Evolutionary conservation across 352 stramenopile species (phyloP).

Genomic region (Phytophthora tentaculata): DNA sequence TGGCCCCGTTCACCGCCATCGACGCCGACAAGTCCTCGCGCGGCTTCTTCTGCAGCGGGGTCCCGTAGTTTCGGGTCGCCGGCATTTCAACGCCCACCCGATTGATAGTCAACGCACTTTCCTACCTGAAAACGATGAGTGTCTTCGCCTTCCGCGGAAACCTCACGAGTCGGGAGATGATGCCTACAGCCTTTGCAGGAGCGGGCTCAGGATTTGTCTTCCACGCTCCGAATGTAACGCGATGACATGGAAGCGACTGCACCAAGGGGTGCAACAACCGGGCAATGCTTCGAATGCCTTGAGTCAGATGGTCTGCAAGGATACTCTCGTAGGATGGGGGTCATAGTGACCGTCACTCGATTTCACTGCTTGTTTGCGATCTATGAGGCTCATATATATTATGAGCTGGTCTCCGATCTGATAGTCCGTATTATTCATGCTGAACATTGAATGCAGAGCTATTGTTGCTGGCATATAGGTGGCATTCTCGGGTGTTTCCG

Average conservation of each 20-base stretch:
- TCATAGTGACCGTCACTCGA: conserved; percentile 9
- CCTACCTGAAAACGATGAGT: conserved; percentile 9
- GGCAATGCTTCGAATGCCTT: conserved; percentile 16
- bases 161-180: conserved; percentile 18
- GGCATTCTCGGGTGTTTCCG: background rate
- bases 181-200: conserved; percentile 16
- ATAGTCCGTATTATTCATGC: conserved; percentile 21
- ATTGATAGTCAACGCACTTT: conserved; percentile 11
- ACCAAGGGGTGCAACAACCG: conserved; percentile 21
- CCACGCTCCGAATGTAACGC: conserved; percentile 34
- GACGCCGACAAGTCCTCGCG: conserved; percentile 19
- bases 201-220: conserved; percentile 30
- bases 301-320: conserved; percentile 34
- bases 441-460: conserved; percentile 3
- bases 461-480: background rate
- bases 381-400: too few species aligned
- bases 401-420: conserved; percentile 30
- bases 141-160: background rate
- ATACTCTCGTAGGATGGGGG: conserved; percentile 28
- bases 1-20: conserved; percentile 21
- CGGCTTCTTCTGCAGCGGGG: conserved; percentile 5
- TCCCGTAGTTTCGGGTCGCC: conserved; percentile 14
- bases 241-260: conserved; percentile 15
- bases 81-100: conserved; percentile 16
- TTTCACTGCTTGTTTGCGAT: too few species aligned